Evolutionary conservation across 495 filamentous ascomycete species (phyloP).

Genomic region (Daldinia bambusicola): DNA sequence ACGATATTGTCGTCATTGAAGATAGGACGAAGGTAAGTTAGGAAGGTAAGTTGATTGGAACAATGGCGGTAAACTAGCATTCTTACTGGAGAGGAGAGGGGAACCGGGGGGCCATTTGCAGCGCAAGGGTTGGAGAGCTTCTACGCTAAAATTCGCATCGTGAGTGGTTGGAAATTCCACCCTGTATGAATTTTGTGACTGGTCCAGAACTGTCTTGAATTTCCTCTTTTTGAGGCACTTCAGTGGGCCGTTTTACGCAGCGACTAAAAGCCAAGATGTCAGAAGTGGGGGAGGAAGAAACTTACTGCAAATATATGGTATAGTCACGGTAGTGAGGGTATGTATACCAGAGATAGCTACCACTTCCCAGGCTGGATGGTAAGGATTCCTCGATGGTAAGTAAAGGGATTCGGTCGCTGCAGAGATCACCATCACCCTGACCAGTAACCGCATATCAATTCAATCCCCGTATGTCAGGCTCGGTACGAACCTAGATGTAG

Average conservation of each 20-base stretch:
- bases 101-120: no score
- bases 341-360: not conserved
- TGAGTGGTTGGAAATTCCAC: slow-evolving; percentile 42
- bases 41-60: slow-evolving; percentile 26
- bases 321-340: no score
- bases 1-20: slow-evolving; percentile 30
- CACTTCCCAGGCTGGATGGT: not conserved
- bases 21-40: slow-evolving; percentile 17
- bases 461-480: slow-evolving; percentile 27
- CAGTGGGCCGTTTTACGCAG: slow-evolving; percentile 36
- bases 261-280: slow-evolving; percentile 8
- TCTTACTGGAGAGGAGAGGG: not conserved
- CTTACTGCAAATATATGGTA: no score
- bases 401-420: slow-evolving; percentile 19
- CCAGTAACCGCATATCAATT: slow-evolving; percentile 20
- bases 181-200: slow-evolving; percentile 43
- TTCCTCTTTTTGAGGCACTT: slow-evolving; percentile 29
- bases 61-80: slow-evolving; percentile 4
- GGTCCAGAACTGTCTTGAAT: slow-evolving; percentile 39
- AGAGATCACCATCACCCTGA: not conserved
- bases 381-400: not conserved
- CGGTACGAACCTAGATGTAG: slow-evolving; percentile 31
- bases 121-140: slow-evolving; percentile 11
- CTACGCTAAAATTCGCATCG: slow-evolving; percentile 11
- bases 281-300: slow-evolving; percentile 26